Evolutionary conservation across 2,329 filamentous ascomycete species (phyloP), one percentile per base, ranked within the genome.

Genomic region (Aspergillus neoniger): DNA sequence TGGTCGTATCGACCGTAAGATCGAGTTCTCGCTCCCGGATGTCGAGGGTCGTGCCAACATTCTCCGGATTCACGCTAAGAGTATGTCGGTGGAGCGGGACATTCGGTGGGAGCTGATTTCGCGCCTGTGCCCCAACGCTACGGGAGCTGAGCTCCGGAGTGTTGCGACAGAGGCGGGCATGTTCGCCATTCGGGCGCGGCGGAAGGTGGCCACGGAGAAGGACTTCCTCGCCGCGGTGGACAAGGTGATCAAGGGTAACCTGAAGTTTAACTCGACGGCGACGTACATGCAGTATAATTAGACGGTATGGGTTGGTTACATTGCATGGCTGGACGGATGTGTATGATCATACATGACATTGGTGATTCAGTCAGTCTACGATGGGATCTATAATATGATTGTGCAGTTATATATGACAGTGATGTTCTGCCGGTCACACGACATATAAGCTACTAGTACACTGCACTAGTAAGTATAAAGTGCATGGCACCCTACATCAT

Each of bases 281-380:
- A 92, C 91, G 65, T 99, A 99, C 82, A 95, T 95, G 86, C 95
- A 98, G 82, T 99, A 99, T 85, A 99, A 99, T 80, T 98, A 96
- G 76, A 70, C 53, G 62, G 39, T 30, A 19, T 30, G 43, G 15
- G 15, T n/a, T 36, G 59, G 48, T 63, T 71, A 60, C 58, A 65
- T 69, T 65, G 72, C 66, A 67, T 71, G 63, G 63, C 63, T 67
- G 67, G 67, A 69, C 63, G 67, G 68, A 69, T 74, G 69, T 75
- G 61, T 67, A 75, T 69, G 70, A 75, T 71, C 68, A 71, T 63
- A 68, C 69, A 67, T 70, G 62, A 65, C 65, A 55, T 36, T 67
- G 64, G 61, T 67, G 64, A 58, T 66, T 65, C 65, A 59, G 61
- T 65, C 65, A 58, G 61, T 63, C 58, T 63, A 67, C 59, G 64